Conservation (phyloP, 2,329 filamentous ascomycete genomes). For the Fusarium chlamydosporum region DNA sequence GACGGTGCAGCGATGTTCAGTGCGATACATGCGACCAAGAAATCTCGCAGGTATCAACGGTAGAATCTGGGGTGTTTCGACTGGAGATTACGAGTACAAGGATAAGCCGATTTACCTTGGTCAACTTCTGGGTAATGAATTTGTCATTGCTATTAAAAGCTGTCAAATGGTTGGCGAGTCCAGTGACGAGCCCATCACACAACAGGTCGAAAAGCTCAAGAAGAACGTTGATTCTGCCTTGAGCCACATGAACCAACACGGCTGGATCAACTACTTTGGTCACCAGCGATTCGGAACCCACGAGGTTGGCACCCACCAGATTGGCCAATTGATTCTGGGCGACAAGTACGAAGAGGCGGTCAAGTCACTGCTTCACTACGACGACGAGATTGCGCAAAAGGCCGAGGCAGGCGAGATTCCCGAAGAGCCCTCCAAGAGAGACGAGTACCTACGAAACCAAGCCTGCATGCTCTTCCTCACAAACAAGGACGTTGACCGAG, state of each 20-base stretch:
- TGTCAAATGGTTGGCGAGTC: conserved; percentile 71
- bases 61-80: conserved; percentile 72
- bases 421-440: conserved; percentile 71
- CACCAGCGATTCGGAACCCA: conserved; percentile 97
- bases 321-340: conserved; percentile 87
- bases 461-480: conserved; percentile 82
- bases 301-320: conserved; percentile 83
- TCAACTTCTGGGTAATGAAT: conserved; percentile 90
- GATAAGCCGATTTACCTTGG: conserved; percentile 82
- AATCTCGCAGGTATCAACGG: conserved; percentile 75
- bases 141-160: conserved; percentile 90
- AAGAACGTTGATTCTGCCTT: conserved; percentile 70
- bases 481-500: conserved; percentile 69
- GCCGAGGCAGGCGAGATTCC: conserved; percentile 57
- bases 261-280: conserved; percentile 98
- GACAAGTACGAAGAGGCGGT: conserved; percentile 86
- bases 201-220: conserved; percentile 53
- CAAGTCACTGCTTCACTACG: conserved; percentile 81
- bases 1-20: conserved; percentile 85
- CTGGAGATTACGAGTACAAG: conserved; percentile 87
- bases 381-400: conserved; percentile 69
- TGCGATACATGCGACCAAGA: conserved; percentile 65
- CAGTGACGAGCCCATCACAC: conserved; percentile 42
- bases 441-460: conserved; percentile 83
- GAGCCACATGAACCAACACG: conserved; percentile 76